A percentile compares a stretch with the other conserved stretches of the same genome.
These are phyloP conservation scores for Candida awuae DNA, from an alignment of 805 yeast genomes.

Conservation along the genomic window DNA sequence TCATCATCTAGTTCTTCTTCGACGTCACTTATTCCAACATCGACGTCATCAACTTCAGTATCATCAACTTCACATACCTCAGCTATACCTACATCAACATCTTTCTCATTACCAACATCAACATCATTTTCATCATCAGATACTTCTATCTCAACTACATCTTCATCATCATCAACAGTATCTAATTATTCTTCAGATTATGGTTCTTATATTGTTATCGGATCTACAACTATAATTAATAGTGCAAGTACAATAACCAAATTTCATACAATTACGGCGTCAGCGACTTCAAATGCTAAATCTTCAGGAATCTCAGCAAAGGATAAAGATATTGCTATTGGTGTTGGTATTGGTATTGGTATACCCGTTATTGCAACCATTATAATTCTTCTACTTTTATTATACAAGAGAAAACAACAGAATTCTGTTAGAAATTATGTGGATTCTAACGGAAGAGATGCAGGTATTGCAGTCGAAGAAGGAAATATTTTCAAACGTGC, in stretches of 20 bases:
- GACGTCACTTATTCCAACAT: slow-evolving; percentile 2
- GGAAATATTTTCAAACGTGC: slow-evolving; percentile 18
- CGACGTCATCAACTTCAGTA: slow-evolving; percentile 5
- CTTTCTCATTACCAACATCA: slow-evolving; percentile 6
- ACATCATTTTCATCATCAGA: slow-evolving; percentile 12
- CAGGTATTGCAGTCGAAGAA: slow-evolving; percentile 24
- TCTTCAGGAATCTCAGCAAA: slow-evolving; percentile 40
- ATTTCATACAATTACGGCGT: slow-evolving; percentile 14
- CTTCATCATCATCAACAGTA: slow-evolving; percentile 6
- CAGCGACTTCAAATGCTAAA: slow-evolving; percentile 21
- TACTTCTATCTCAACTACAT: slow-evolving; percentile 6
- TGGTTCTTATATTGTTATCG: slow-evolving; percentile 14
- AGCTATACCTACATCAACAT: background rate
- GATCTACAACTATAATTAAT: slow-evolving; percentile 18
- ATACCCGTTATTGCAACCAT: slow-evolving; percentile 44
- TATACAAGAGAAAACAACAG: slow-evolving; percentile 16
- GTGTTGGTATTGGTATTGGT: slow-evolving; percentile 67
- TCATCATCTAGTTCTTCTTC: background rate
- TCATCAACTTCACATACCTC: slow-evolving; percentile 5
- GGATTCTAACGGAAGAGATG: slow-evolving; percentile 29
- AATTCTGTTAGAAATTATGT: slow-evolving; percentile 23
- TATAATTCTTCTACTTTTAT: slow-evolving; percentile 11
- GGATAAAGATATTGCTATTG: slow-evolving; percentile 46
- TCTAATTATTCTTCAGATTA: slow-evolving; percentile 13
- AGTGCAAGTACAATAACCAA: slow-evolving; percentile 15